phyloP scores from a whole-genome alignment of 164 flowering plant genomes.

The Saururus chinensis region DNA sequence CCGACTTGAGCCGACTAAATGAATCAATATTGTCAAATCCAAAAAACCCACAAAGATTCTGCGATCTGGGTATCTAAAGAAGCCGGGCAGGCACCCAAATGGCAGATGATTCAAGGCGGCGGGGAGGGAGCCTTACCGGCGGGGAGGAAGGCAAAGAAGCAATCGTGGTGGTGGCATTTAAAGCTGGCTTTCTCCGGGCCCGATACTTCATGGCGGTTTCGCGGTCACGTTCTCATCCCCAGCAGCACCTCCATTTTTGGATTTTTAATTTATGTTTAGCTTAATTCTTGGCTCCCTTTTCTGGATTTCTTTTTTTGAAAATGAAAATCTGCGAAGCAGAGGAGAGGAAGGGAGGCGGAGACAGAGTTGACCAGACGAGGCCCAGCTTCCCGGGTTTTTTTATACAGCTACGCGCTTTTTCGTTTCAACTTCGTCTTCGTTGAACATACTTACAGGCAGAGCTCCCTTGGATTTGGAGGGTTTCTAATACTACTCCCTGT shows the following conservation, averaged over 20 bases:
- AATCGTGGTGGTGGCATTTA: constrained; percentile 1
- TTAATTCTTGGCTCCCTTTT: neutral
- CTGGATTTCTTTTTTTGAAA: neutral
- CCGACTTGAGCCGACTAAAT: neutral
- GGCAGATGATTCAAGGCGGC: too few species aligned
- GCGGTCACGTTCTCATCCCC: constrained; percentile 1
- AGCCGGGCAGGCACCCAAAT: neutral
- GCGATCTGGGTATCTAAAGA: neutral
- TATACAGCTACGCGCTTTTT: neutral
- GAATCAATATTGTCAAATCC: too few species aligned
- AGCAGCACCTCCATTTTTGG: neutral
- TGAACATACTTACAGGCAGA: neutral
- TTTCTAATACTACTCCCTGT: too few species aligned
- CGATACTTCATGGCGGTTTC: constrained; percentile 15
- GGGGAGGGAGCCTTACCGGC: constrained; percentile 1
- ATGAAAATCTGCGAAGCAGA: constrained; percentile 1
- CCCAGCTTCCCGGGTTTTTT: neutral
- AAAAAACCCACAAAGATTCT: neutral
- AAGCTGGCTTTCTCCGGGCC: constrained; percentile 1
- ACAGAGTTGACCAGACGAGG: constrained; percentile 2
- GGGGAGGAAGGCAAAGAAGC: neutral
- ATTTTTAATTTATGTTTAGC: neutral
- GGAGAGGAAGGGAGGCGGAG: neutral
- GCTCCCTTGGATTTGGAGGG: neutral
- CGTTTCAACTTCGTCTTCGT: neutral